These are phyloP conservation scores for Podospora comata DNA, from an alignment of 495 filamentous ascomycete genomes.

Conservation along the genomic window DNA sequence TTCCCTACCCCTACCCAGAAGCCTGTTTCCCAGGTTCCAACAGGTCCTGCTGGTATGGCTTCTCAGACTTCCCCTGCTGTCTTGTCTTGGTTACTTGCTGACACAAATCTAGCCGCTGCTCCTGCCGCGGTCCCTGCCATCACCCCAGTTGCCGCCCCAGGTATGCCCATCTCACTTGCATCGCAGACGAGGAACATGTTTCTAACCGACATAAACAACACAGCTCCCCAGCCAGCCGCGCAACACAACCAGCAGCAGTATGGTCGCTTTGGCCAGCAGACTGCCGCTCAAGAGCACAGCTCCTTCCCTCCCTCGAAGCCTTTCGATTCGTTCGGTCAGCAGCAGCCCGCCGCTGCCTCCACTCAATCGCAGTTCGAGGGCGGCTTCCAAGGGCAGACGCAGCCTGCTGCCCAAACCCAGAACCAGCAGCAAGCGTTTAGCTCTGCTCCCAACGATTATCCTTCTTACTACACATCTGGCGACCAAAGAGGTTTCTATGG, in stretches of 20 bases:
- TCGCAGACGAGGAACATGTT: slow-evolving; percentile 2
- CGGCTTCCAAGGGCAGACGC: slow-evolving; percentile 56
- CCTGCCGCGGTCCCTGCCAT: slow-evolving; percentile 30
- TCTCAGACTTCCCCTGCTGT: slow-evolving; percentile 10
- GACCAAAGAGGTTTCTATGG: slow-evolving; percentile 65
- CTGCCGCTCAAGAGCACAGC: slow-evolving; percentile 55
- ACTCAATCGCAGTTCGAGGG: slow-evolving; percentile 42
- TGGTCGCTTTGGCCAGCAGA: slow-evolving; percentile 61
- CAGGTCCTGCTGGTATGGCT: slow-evolving; percentile 41
- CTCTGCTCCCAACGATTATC: slow-evolving; percentile 75
- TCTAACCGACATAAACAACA: slow-evolving; percentile 32
- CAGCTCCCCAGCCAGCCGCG: slow-evolving; percentile 44
- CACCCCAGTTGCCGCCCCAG: slow-evolving; percentile 24
- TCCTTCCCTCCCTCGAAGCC: slow-evolving; percentile 67
- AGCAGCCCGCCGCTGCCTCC: slow-evolving; percentile 43
- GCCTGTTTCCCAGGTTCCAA: slow-evolving; percentile 60
- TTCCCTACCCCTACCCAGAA: slow-evolving; percentile 61
- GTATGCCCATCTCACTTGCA: slow-evolving; percentile 24
- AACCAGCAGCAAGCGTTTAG: slow-evolving; percentile 58
- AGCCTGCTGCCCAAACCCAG: slow-evolving; percentile 53
- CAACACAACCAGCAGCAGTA: slow-evolving; percentile 60
- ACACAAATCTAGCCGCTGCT: slow-evolving; percentile 33
- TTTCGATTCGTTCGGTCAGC: slow-evolving; percentile 73
- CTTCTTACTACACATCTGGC: slow-evolving; percentile 83
- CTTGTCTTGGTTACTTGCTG: slow-evolving; percentile 23